Evolutionary conservation across 371 early-diverging fungal species (phyloP), one percentile per base, ranked within the genome.

Genomic region (Coemansia sp.): DNA sequence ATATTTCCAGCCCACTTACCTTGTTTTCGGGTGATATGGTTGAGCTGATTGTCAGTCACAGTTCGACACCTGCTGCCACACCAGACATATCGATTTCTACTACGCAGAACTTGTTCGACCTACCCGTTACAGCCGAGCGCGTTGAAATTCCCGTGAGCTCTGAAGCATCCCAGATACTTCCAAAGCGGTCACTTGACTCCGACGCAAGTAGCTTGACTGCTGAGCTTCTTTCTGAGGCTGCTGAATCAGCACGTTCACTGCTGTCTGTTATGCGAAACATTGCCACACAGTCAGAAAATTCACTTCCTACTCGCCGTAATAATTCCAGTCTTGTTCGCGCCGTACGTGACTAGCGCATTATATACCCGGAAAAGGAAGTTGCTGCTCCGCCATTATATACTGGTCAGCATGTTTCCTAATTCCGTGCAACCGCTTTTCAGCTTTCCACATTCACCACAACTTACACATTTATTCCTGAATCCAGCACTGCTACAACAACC

Each of bases 231-330:
- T 26, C 57, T 4, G 70, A 65, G 15, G 70, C 70, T 6, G 15
- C 55, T 4, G 60, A 40, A 15, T 70, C 65, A 1, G 70, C 66
- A 3, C 53, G 40, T 2, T 70, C 70, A 6, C 28, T 70, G 12
- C 60, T 70, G 2, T 70, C 70, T 4, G 66, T 23, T 12, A 70
- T 70, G 66, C 65, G 66, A 21, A 60, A 65, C 23, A 56, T 65
- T 39, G 70, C 65, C 28, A 61, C 61, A 1, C 65, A 51, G 6
- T 49, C 70, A 8, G 70, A 70, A 2, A 49, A 57, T 9, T n/a
- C 44, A 2, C 23, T 46, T 5, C 56, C 57, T 23, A 36, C 12
- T n/a, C 36, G 60, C n/a, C 65, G 60, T 13, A 7, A 32, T 61
- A 2, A 48, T 65, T 12, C 58, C 56, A 26, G 28, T 56, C 0